Percentiles rank a stretch among this genome's conserved stretches.
Evolutionary conservation across 2,329 filamentous ascomycete genomes (phyloP).

Genomic region (Ceratocystis albifundus): DNA sequence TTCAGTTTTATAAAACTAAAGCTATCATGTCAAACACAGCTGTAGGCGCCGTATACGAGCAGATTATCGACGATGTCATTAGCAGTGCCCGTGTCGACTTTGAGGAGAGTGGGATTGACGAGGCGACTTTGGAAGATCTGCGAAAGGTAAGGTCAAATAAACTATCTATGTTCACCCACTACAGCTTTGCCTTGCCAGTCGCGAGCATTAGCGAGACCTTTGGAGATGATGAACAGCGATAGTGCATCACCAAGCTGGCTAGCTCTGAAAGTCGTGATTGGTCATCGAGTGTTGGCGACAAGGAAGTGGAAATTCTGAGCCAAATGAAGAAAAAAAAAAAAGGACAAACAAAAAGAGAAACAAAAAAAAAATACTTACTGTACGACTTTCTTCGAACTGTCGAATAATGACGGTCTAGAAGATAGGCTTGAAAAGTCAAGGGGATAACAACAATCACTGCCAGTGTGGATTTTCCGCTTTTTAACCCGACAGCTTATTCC

Average conservation of each 20-base stretch:
- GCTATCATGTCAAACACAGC: slow-evolving; percentile 46
- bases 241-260: neutral
- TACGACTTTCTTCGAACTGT: neutral
- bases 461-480: slow-evolving; percentile 20
- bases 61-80: slow-evolving; percentile 74
- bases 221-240: neutral
- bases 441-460: slow-evolving; percentile 11
- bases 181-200: neutral
- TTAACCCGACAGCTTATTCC: slow-evolving; percentile 19
- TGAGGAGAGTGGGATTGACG: slow-evolving; percentile 88
- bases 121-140: slow-evolving; percentile 75
- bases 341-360: neutral
- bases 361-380: neutral
- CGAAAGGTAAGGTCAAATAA: slow-evolving; percentile 57
- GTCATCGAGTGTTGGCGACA: neutral
- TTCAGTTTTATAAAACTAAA: neutral
- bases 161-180: neutral
- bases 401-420: neutral
- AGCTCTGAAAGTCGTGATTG: neutral
- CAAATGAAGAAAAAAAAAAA: neutral
- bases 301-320: neutral
- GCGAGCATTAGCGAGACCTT: slow-evolving; percentile 19
- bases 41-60: slow-evolving; percentile 68
- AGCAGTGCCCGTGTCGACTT: slow-evolving; percentile 88
- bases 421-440: slow-evolving; percentile 13